Evolutionary conservation across 345 rosid genomes (phyloP).

Genomic region (Citrus australasica): DNA sequence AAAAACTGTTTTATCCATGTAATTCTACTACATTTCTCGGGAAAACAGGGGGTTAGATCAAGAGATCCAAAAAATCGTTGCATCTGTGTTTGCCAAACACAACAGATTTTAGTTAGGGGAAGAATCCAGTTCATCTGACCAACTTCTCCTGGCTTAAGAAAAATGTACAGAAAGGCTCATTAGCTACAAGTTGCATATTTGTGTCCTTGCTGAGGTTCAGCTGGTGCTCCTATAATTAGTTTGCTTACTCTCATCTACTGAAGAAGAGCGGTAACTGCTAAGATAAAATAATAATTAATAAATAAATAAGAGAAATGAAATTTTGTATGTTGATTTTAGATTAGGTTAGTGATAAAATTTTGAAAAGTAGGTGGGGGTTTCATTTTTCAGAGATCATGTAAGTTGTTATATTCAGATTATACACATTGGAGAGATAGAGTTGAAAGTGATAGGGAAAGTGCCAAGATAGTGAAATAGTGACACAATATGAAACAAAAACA

Average conservation of each 20-base stretch:
- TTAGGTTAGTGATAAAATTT: neutral
- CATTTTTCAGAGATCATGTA: too few relatives aligned
- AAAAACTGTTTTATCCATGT: constrained; percentile 2
- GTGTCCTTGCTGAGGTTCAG: neutral
- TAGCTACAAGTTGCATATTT: neutral
- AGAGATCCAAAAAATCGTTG: neutral
- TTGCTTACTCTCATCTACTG: too few relatives aligned
- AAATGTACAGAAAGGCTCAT: neutral
- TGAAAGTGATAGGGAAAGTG: too few relatives aligned
- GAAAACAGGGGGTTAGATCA: constrained; percentile 8
- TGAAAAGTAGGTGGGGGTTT: neutral
- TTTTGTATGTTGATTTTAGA: neutral
- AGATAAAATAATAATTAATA: neutral
- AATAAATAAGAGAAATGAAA: neutral
- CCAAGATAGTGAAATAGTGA: neutral
- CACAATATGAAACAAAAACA: neutral
- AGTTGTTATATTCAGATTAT: too few relatives aligned
- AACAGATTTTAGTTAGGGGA: neutral
- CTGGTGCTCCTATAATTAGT: neutral
- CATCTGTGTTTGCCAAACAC: too few relatives aligned
- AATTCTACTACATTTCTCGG: constrained; percentile 13
- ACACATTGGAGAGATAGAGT: too few relatives aligned
- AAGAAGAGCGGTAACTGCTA: neutral
- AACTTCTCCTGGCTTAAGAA: neutral
- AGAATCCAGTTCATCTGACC: neutral